Evolutionary conservation across 768 basidiomycete genomes (phyloP), one percentile per base, ranked within the genome.

Genomic region (Hygrophorus russula): DNA sequence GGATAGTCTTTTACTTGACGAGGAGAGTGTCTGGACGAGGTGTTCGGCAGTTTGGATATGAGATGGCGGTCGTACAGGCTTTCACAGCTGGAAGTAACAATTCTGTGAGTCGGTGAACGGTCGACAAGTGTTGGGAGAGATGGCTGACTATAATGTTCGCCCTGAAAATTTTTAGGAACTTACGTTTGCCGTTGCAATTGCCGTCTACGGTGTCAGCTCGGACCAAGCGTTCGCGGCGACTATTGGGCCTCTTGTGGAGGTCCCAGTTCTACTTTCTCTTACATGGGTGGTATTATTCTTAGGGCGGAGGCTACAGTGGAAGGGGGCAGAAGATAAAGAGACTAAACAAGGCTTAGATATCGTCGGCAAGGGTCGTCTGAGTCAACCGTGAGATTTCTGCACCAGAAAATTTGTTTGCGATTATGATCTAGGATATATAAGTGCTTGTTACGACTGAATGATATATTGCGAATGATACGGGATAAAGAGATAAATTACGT

Each of bases 41-140:
- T 36, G 14, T 41, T 46, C 30, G 42, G 43, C n/a, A 46, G 10
- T 65, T 64, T 46, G 73, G 73, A 5, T 90, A 88, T 52, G 72
- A 86, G 51, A 74, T 77, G 64, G 82, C 82, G 0, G 81, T 80
- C 2, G 77, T 80, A 2, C 86, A 89, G 53, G 69, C 78, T 0
- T 90, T 90, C 59, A 88, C 87, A 0, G 82, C 82, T 0, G 78
- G 77, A 1, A 82, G 78, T 43, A 88, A 87, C 54, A 89, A 87
- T 52, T 82, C 82, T 47, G 80, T 82, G 37, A 54, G 74, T 62
- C 20, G 15, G 18, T 14, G 12, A 3, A 41, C 28, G 7, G 7
- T 24, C 7, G 7, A 24, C 24, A 24, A 7, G n/a, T n/a, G n/a
- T n/a, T n/a, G n/a, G n/a, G n/a, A n/a, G n/a, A n/a, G n/a, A n/a